Percentiles rank a stretch among this genome's conserved stretches.
phyloP scores from a whole-genome alignment of 148 eudicot species.

The Rhododendron ferrugineum region DNA sequence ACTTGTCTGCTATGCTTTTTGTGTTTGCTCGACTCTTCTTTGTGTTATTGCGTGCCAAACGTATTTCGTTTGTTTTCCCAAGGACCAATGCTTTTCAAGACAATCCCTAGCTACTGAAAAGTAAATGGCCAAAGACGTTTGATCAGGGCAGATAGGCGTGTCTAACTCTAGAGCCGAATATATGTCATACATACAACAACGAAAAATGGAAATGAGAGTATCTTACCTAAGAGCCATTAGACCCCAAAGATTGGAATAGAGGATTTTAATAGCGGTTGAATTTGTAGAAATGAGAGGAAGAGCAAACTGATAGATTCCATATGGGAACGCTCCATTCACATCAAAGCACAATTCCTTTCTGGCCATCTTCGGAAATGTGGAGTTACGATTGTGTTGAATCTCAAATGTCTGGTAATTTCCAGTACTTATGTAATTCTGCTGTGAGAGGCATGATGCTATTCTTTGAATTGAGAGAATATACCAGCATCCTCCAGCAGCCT shows the following conservation, averaged over 20 bases:
- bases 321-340: slow-evolving; percentile 44
- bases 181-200: no score
- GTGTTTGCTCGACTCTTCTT: not conserved
- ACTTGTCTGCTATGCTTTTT: not conserved
- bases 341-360: slow-evolving; percentile 52
- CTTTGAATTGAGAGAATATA: slow-evolving; percentile 83
- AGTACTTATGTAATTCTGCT: slow-evolving; percentile 39
- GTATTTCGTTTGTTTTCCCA: not conserved
- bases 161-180: not conserved
- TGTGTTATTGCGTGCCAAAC: not conserved
- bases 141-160: not conserved
- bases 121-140: not conserved
- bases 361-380: slow-evolving; percentile 12
- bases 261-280: slow-evolving; percentile 59
- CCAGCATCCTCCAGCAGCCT: slow-evolving; percentile 95
- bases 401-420: slow-evolving; percentile 21
- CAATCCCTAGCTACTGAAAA: not conserved
- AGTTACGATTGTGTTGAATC: slow-evolving; percentile 38
- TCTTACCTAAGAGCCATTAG: slow-evolving; percentile 68
- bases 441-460: slow-evolving; percentile 55
- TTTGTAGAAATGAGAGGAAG: slow-evolving; percentile 73
- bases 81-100: not conserved
- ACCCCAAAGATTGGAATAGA: slow-evolving; percentile 92
- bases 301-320: slow-evolving; percentile 66
- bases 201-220: not conserved